Percentiles rank a stretch among this genome's conserved stretches.
Conservation (phyloP, 2,329 filamentous ascomycete species). For the Albifimbria verrucaria region DNA sequence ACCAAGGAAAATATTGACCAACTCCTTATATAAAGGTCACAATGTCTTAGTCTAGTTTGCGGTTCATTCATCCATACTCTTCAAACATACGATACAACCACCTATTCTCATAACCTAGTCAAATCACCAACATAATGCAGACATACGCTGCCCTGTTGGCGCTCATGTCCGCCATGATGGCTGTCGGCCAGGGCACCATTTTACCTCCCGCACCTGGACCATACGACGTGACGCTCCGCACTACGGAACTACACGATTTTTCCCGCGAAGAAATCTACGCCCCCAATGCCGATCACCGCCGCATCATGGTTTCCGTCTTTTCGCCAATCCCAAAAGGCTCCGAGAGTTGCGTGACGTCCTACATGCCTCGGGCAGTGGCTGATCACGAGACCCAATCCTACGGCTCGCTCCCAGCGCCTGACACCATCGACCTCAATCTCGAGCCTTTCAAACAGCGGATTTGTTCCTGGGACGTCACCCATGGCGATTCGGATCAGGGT, state of each 20-base stretch:
- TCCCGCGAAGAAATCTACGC: constrained; percentile 5
- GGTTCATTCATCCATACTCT: too few relatives aligned
- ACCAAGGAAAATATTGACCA: too few relatives aligned
- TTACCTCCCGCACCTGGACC: too few relatives aligned
- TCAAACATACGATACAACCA: too few relatives aligned
- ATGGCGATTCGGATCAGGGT: neutral
- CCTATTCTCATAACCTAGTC: too few relatives aligned
- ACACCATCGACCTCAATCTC: neutral
- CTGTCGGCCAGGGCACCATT: too few relatives aligned
- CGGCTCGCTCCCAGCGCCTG: neutral
- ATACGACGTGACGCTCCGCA: constrained; percentile 8
- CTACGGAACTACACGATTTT: constrained; percentile 8
- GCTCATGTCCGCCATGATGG: too few relatives aligned
- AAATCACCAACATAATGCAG: too few relatives aligned
- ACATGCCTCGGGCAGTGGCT: constrained; percentile 6
- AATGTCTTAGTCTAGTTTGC: too few relatives aligned
- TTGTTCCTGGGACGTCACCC: constrained; percentile 4
- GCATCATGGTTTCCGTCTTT: constrained; percentile 10
- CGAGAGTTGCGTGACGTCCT: constrained; percentile 5
- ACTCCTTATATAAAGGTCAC: too few relatives aligned
- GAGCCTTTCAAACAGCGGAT: neutral
- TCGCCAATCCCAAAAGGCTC: constrained; percentile 4
- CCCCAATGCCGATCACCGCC: constrained; percentile 3
- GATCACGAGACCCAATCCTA: neutral
- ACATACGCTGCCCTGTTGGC: too few relatives aligned